phyloP scores from a whole-genome alignment of 441 rosid genomes.

The Croton laevigatus region DNA sequence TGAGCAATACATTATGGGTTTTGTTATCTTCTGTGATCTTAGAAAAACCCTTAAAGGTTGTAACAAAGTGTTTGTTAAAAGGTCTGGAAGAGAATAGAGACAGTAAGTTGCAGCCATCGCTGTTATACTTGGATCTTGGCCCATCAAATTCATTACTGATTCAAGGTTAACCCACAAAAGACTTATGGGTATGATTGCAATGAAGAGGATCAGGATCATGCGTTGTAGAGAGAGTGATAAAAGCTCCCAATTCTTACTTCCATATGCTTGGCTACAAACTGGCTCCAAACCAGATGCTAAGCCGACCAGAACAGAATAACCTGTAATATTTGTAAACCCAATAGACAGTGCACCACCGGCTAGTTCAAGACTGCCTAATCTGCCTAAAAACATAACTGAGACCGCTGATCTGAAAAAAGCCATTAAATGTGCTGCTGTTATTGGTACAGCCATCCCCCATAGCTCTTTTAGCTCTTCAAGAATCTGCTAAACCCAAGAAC shows the following conservation, averaged over 20 bases:
- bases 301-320: conserved; percentile 89
- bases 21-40: conserved; percentile 78
- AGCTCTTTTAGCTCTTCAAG: conserved; percentile 76
- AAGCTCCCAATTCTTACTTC: conserved; percentile 87
- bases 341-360: conserved; percentile 96
- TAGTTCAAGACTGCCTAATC: conserved; percentile 86
- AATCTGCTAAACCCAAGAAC: conserved; percentile 37
- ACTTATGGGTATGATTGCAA: conserved; percentile 74
- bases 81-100: conserved; percentile 83
- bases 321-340: conserved; percentile 96
- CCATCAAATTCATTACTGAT: conserved; percentile 74
- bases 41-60: conserved; percentile 82
- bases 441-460: conserved; percentile 83
- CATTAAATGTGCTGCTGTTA: conserved; percentile 80
- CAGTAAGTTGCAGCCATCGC: conserved; percentile 82
- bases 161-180: conserved; percentile 83
- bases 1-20: conserved; percentile 95
- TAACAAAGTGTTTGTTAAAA: conserved; percentile 72
- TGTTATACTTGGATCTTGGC: conserved; percentile 79
- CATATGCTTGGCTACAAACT: conserved; percentile 93
- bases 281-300: conserved; percentile 96
- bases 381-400: conserved; percentile 82
- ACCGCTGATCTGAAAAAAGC: conserved; percentile 78
- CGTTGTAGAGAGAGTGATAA: conserved; percentile 81
- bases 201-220: conserved; percentile 73